Evolutionary conservation across 495 filamentous ascomycete genomes (phyloP).

Genomic region (Letharia columbiana): DNA sequence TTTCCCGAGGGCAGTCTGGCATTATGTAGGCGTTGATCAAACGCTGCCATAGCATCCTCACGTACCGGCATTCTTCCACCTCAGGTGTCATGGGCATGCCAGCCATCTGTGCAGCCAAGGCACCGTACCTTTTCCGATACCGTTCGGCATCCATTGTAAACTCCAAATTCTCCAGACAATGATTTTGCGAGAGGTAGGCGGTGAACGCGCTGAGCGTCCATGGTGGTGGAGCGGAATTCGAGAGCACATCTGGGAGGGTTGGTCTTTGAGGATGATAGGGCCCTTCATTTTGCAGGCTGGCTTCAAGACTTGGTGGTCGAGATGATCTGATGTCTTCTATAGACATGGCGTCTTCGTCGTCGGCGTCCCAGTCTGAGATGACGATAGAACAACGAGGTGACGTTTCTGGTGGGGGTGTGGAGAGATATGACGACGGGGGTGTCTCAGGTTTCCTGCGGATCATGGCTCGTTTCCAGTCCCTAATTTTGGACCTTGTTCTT

Average conservation of each 20-base stretch:
- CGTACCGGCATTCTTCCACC: conserved; percentile 54
- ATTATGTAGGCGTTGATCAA: conserved; percentile 46
- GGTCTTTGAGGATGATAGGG: conserved; percentile 68
- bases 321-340: conserved; percentile 36
- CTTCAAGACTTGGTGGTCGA: conserved; percentile 51
- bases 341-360: conserved; percentile 48
- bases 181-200: conserved; percentile 95
- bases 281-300: conserved; percentile 34
- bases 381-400: conserved; percentile 18
- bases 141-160: conserved; percentile 93
- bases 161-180: conserved; percentile 93
- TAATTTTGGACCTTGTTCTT: conserved; percentile 19
- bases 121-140: conserved; percentile 69
- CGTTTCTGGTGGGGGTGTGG: conserved; percentile 27
- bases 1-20: conserved; percentile 65
- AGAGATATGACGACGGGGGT: conserved; percentile 24
- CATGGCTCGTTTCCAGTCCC: conserved; percentile 29
- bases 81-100: conserved; percentile 38
- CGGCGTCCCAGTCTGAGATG: conserved; percentile 49
- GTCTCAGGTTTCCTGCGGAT: conserved; percentile 27
- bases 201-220: conserved; percentile 93
- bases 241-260: conserved; percentile 76
- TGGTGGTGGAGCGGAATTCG: conserved; percentile 77
- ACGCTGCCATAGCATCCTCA: conserved; percentile 64
- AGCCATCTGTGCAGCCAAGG: conserved; percentile 41